Evolutionary conservation across 2,329 filamentous ascomycete genomes (phyloP), one percentile per base, ranked within the genome.

Genomic region (Talaromyces albobiverticillius): DNA sequence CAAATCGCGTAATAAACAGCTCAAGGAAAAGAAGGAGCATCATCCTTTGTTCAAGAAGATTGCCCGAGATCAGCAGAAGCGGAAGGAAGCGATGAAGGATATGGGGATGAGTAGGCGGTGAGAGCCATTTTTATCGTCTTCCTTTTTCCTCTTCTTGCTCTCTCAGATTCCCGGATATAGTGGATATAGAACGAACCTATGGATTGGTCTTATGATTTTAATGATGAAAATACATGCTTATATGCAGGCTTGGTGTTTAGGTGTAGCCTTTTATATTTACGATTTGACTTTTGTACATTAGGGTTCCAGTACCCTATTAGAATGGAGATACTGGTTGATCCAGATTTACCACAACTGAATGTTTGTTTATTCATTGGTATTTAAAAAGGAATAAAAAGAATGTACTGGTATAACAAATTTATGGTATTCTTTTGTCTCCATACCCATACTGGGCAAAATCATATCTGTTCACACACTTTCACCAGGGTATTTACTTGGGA

Each of bases 21-120:
- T 86, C 64, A 87, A 85, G 76, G 82, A 84, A 66, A 82, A 83
- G 63, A 76, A 75, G 52, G 75, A 72, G n/a, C 76, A 80, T 57
- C 82, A 81, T 62, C 73, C 79, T 1, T 83, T 88, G 66, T 88
- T 88, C 71, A 84, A 81, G 71, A 87, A 87, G 69, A 72, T 87
- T 57, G 76, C 81, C 55, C 76, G 84, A 48, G 84, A 88, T 61
- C 80, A 82, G 60, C 77, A 81, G 62, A 82, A 81, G 64, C 73
- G 79, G 56, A 78, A 76, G 64, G 76, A 77, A 64, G 76, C 78
- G 46, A 66, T 72, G 60, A 67, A 72, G 48, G 60, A 62, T 55
- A 38, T 59, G 48, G 52, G 50, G 9, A 29, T 43, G 47, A 51
- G 29, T 20, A 45, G 32, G 26, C 53, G 48, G 31, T 51, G 34